A percentile compares a stretch with the other conserved stretches of the same genome.
Evolutionary conservation across 768 basidiomycete species (phyloP).

Genomic region (Trametes maxima): DNA sequence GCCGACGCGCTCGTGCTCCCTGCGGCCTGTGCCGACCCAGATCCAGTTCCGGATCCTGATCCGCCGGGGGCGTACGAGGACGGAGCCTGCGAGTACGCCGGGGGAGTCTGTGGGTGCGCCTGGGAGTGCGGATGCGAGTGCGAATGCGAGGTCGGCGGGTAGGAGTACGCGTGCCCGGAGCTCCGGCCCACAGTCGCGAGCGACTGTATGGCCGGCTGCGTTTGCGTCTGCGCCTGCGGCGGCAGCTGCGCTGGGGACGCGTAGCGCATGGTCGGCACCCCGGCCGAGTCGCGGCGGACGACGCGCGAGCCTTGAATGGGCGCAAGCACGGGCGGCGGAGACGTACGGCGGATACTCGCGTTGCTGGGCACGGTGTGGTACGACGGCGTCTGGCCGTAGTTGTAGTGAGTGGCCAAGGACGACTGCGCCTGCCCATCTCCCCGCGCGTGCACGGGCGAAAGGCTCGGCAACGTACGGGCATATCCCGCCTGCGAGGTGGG

Average conservation of each 20-base stretch:
- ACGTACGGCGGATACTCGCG: background rate
- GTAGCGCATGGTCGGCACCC: background rate
- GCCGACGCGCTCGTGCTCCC: background rate
- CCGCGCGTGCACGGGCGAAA: background rate
- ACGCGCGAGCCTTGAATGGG: slow-evolving; percentile 26
- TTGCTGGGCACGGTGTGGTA: background rate
- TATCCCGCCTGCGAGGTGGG: background rate
- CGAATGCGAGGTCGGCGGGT: slow-evolving; percentile 1
- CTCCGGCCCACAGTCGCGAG: slow-evolving; percentile 12
- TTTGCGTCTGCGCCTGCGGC: background rate
- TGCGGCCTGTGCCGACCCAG: background rate
- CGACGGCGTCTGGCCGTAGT: slow-evolving; percentile 3
- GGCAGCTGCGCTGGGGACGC: slow-evolving; percentile 5
- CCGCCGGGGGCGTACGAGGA: background rate
- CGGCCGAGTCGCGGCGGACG: slow-evolving; percentile 4
- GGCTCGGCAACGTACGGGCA: slow-evolving; percentile 14
- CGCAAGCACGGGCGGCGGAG: slow-evolving; percentile 26
- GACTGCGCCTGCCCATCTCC: background rate
- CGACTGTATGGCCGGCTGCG: slow-evolving; percentile 5
- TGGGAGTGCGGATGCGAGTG: background rate
- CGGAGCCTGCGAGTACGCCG: slow-evolving; percentile 1
- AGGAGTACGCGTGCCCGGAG: slow-evolving; percentile 16
- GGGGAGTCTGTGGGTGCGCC: background rate
- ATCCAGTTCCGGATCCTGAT: no score
- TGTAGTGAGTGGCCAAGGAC: background rate